phyloP scores from a whole-genome alignment of 306 rosid genomes.

The Cyamopsis tetragonoloba region DNA sequence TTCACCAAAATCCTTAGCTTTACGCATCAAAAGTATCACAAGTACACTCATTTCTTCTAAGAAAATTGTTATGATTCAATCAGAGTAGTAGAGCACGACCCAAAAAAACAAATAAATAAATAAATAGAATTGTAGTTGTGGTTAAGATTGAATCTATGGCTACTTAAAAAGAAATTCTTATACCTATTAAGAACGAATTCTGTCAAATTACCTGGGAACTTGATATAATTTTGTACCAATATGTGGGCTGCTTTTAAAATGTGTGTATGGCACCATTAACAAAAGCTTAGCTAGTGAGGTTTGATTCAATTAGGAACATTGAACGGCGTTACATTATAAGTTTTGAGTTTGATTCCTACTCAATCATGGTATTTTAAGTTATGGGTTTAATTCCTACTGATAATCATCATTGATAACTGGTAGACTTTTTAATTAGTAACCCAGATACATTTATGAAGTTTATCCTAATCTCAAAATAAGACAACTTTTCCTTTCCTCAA shows the following conservation, averaged over 20 bases:
- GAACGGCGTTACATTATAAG: too few relatives aligned
- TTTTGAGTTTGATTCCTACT: not conserved
- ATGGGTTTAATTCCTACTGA: not conserved
- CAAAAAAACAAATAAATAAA: too few relatives aligned
- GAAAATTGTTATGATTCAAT: not conserved
- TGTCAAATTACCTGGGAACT: not conserved
- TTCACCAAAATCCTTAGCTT: not conserved
- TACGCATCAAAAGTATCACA: not conserved
- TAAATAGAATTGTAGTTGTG: too few relatives aligned
- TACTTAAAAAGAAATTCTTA: not conserved
- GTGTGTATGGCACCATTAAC: not conserved
- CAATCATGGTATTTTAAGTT: too few relatives aligned
- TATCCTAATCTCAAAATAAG: too few relatives aligned
- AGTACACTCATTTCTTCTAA: not conserved
- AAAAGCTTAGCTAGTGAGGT: too few relatives aligned
- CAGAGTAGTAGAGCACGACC: not conserved
- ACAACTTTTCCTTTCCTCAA: too few relatives aligned
- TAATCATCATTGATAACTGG: not conserved
- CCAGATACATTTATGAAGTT: too few relatives aligned
- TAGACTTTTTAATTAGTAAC: not conserved
- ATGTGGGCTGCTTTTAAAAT: not conserved
- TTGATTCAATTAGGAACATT: not conserved
- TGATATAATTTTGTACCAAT: not conserved
- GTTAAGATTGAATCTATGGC: not conserved
- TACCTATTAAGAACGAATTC: not conserved